These are phyloP conservation scores for Mrakia frigida DNA, from an alignment of 768 basidiomycete genomes.

Conservation along the genomic window DNA sequence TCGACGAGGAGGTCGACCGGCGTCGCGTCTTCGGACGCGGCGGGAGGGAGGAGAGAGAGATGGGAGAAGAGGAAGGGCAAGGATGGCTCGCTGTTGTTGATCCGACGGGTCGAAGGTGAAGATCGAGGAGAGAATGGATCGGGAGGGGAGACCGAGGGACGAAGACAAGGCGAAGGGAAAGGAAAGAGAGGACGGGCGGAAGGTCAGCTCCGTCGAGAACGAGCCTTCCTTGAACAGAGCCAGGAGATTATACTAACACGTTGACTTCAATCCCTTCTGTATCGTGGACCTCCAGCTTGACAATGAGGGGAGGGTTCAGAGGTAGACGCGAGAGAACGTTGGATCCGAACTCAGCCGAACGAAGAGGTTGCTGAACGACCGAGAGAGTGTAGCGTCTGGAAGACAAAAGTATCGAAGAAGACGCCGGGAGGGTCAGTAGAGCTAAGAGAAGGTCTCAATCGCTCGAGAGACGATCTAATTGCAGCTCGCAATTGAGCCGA, in stretches of 20 bases:
- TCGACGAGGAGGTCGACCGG: conserved; percentile 20
- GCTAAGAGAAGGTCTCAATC: neutral
- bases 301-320: conserved; percentile 28
- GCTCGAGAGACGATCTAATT: neutral
- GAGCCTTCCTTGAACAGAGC: neutral
- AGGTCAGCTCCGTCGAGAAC: neutral
- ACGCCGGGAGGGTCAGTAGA: neutral
- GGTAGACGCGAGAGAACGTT: conserved; percentile 32
- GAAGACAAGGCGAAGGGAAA: neutral
- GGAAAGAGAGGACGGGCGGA: too few species aligned
- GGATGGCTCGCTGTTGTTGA: conserved; percentile 8
- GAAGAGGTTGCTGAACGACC: conserved; percentile 27
- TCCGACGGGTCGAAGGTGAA: neutral
- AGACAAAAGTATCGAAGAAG: neutral
- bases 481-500: neutral
- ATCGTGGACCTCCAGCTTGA: conserved; percentile 24
- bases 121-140: neutral
- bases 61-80: conserved; percentile 31
- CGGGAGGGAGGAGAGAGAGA: conserved; percentile 20
- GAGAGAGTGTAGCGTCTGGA: conserved; percentile 21
- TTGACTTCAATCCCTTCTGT: neutral
- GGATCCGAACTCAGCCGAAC: conserved; percentile 25
- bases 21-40: neutral
- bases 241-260: neutral
- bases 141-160: neutral